Base-by-base conservation (phyloP, 2,329 filamentous ascomycete genomes). In the Stachybotrys elegans region DNA sequence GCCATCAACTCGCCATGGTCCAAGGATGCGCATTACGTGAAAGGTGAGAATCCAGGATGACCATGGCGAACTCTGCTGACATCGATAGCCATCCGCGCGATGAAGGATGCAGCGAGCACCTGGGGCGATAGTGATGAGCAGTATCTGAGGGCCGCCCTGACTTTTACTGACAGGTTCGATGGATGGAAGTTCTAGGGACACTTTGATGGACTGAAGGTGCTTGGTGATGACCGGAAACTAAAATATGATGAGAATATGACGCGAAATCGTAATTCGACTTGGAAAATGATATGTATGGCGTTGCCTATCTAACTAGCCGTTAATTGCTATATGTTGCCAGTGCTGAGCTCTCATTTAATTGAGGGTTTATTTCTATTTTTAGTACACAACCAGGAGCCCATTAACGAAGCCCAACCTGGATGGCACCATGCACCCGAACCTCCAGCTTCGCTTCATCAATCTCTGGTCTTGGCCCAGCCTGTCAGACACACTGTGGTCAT, bases 11-110 rank as follows among this genome's bases (percentile, higher is more conserved):
- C 84, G 9, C 63, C 76, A 42, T 81, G 82, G 67, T 72, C 79
- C 9, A 80, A 76, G 2, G 89, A 97, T 66, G 78, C 87, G 16
- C 87, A 95, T 65, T 96, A 83, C 58, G 83, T 97, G 23, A 95
- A 96, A 69, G 81, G 86, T 82, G 66, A 61, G 71, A 51, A n/a
- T n/a, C n/a, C n/a, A n/a, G n/a, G 22, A 17, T 40, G 16, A 36
- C 22, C 11, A 16, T 31, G 40, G 23, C 19, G 6, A 6, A 17
- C 11, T 25, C 23, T 11, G 31, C 48, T 48, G 44, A 55, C 41
- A 8, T n/a, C 17, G 9, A 42, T 38, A 83, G 86, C 77, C 14
- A 69, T 91, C 42, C 78, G 88, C 35, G 81, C 87, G 3, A 84
- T 92, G 71, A 83, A 73, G 61, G 88, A 88, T 59, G 84, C 83